Evolutionary conservation across 2,329 filamentous ascomycete species (phyloP).

Genomic region (Erysiphe pulchra): DNA sequence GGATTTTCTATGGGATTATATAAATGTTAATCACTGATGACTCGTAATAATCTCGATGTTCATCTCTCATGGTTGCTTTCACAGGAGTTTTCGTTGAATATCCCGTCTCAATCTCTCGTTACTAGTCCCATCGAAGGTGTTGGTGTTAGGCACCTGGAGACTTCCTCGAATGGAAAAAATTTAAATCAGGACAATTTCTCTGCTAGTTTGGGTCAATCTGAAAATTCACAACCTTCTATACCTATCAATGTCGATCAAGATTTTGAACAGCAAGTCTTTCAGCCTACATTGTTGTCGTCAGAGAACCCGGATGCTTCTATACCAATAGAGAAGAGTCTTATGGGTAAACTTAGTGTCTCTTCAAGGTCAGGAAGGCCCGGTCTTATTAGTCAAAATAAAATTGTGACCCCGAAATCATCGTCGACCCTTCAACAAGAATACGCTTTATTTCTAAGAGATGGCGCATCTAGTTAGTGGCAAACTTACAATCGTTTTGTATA

Average conservation of each 20-base stretch:
- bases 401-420: slow-evolving; percentile 10
- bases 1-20: slow-evolving; percentile 4
- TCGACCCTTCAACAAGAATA: slow-evolving; percentile 6
- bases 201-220: neutral
- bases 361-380: slow-evolving; percentile 7
- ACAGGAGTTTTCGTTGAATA: slow-evolving; percentile 8
- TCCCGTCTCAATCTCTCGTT: slow-evolving; percentile 2
- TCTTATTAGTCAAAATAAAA: slow-evolving; percentile 9
- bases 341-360: slow-evolving; percentile 12
- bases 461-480: slow-evolving; percentile 4
- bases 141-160: neutral
- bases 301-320: slow-evolving; percentile 2
- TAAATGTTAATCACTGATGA: slow-evolving; percentile 11
- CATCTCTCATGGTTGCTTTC: slow-evolving; percentile 14
- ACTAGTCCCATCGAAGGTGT: slow-evolving; percentile 1
- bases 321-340: slow-evolving; percentile 5
- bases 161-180: neutral
- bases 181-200: slow-evolving; percentile 2
- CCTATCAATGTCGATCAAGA: slow-evolving; percentile 7
- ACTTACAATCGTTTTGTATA: neutral
- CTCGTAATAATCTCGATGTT: slow-evolving; percentile 13
- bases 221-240: slow-evolving; percentile 2
- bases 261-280: slow-evolving; percentile 6
- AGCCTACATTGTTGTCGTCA: slow-evolving; percentile 4
- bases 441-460: slow-evolving; percentile 5